Base-by-base conservation (phyloP, 768 basidiomycete species). In the Leccinum broughii region DNA sequence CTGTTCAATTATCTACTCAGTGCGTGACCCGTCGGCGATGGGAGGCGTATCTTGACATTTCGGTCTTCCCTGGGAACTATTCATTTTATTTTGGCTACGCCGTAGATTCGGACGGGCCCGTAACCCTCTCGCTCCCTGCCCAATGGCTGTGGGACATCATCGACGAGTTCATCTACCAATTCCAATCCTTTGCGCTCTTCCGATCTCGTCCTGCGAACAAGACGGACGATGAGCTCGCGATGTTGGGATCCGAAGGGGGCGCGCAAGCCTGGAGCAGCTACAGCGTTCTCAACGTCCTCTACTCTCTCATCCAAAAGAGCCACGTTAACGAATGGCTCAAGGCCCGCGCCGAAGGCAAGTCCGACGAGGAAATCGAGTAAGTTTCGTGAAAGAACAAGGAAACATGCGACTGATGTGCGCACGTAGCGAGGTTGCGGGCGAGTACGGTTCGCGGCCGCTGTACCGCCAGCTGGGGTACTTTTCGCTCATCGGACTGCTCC, bases 71-170 rank as follows among this genome's bases (percentile, higher is more conserved):
- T 48, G 8, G 60, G 34, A 6, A 24, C 34, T 17, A 32, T 60
- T 22, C 14, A 14, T 26, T 26, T 44, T 44, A 44, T n/a, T n/a
- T 51, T 26, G 17, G 52, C 6, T 37, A 1, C 7, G 17, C 8
- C 46, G 2, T 66, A 94, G 94, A 98, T 75, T 95, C 94, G 11
- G 94, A 97, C 61, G 92, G 70, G 0, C 96, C 96, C 2, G 94
- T 98, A 0, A 76, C 87, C n/a, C 86, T 98, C 54, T 88, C 95
- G 62, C 86, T 99, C 24, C 96, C 96, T 0, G 93, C 95, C 61
- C 95, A 97, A 73, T 99, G 96, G 96, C 77, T 99, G 8, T 98
- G 95, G 93, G 94, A 96, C 69, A 95, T 95, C 74, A 88, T 96
- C 70, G 93, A 96, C 77, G 94, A 95, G 68, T 95, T 95, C 72